phyloP scores from a whole-genome alignment of 345 rosid genomes.

The Orychophragmus violaceus region DNA sequence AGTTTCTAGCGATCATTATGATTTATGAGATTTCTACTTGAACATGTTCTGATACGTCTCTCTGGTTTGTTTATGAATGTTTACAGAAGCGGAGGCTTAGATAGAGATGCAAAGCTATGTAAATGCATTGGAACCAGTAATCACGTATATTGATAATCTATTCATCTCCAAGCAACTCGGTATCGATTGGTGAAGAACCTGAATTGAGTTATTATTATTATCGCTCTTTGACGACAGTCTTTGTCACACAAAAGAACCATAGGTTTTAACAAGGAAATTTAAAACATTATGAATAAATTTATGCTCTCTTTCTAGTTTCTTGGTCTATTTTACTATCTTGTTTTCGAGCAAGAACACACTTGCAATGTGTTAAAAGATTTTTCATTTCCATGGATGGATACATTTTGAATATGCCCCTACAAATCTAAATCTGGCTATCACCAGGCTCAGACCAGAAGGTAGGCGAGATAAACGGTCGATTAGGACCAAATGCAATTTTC shows the following conservation, averaged over 20 bases:
- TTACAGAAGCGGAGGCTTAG: constrained; percentile 63
- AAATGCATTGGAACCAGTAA: constrained; percentile 46
- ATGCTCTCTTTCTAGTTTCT: no score
- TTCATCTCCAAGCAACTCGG: constrained; percentile 53
- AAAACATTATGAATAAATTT: no score
- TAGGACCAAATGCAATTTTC: no score
- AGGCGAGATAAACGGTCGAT: no score
- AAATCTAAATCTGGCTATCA: no score
- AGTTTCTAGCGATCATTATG: background rate
- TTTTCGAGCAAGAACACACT: no score
- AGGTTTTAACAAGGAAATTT: background rate
- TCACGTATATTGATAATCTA: constrained; percentile 62
- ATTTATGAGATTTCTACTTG: background rate
- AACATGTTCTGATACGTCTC: background rate
- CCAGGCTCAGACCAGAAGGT: no score
- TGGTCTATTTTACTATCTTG: no score
- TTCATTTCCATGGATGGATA: no score
- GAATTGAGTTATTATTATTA: background rate
- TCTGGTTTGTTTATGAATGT: background rate
- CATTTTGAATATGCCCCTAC: no score
- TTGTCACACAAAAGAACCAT: background rate
- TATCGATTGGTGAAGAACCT: no score
- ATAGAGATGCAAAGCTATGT: constrained; percentile 62
- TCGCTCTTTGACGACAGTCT: background rate
- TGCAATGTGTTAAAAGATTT: no score